Evolutionary conservation across 1,284 basidiomycete species (phyloP), one percentile per base, ranked within the genome.

Genomic region (Ceratobasidium sp.): DNA sequence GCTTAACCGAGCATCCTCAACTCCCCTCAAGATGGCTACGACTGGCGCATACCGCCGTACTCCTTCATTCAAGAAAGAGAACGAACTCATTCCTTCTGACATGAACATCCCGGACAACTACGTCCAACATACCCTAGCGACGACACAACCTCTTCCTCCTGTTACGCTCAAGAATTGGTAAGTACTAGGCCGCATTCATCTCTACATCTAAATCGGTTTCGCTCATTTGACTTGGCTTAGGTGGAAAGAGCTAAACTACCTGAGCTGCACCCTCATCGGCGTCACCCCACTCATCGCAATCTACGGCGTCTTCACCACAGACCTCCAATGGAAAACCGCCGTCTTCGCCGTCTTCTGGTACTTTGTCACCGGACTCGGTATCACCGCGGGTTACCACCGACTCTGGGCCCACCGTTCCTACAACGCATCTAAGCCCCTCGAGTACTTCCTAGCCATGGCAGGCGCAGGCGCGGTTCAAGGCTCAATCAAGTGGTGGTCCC

Each of bases 401-500:
- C 86, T 96, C 0, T 97, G 95, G 94, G 91, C 96, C 2, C 96
- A 98, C 80, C 89, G 95, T 66, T 85, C 92, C 0, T 97, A 96
- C 82, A 97, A 96, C 79, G 95, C 95, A n/a, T 89, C 90, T 0
- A 84, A 83, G 72, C 89, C 91, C 9, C 83, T 96, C 3, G 89
- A 96, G 80, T 95, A 93, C 80, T 82, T 87, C 77, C 87, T 96
- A 64, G 91, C 93, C 9, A 77, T 91, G 23, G 87, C 89, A 13
- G 95, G 95, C 70, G 90, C 93, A 1, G 95, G 94, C 71, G 93
- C 95, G 13, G 92, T 95, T 41, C 88, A 97, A 79, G 95, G 95
- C 28, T 94, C 94, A 21, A 95, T 96, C 82, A 91, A 91, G 80
- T 97, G 95, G 95, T 97, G 95, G 95, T 89, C 89, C n/a, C 88